Evolutionary conservation across 2,329 filamentous ascomycete species (phyloP).

Genomic region (Chaetomium olivaceum): DNA sequence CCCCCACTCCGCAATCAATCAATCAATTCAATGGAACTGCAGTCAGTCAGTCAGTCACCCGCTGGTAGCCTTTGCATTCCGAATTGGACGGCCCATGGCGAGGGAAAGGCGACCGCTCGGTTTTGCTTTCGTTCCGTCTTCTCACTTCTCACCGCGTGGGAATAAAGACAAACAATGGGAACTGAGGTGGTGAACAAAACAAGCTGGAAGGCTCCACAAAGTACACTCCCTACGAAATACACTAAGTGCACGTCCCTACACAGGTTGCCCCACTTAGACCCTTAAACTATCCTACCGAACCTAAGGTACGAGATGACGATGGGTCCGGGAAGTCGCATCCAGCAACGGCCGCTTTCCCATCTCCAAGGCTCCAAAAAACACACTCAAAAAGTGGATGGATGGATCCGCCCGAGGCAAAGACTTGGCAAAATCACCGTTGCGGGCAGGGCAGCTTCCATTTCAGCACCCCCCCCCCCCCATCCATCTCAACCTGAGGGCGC

Average conservation of each 20-base stretch:
- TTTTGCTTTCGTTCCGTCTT: background rate
- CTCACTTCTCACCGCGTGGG: background rate
- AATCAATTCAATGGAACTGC: background rate
- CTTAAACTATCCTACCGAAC: too few relatives aligned
- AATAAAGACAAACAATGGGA: background rate
- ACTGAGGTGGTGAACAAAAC: background rate
- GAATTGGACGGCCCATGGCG: background rate
- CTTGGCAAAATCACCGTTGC: background rate
- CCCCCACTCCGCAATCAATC: conserved; percentile 2
- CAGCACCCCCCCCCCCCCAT: background rate
- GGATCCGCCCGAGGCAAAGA: background rate
- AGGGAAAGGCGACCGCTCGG: background rate
- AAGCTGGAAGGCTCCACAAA: too few relatives aligned
- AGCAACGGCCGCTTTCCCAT: conserved; percentile 14
- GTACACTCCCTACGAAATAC: too few relatives aligned
- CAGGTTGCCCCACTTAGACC: background rate
- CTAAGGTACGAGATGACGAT: background rate
- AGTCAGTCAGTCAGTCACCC: background rate
- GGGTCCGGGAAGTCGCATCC: background rate
- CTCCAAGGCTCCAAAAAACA: background rate
- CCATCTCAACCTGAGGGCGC: background rate
- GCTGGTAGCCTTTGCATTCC: background rate
- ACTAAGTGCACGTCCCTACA: background rate
- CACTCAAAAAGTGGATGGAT: background rate
- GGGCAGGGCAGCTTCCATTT: background rate